Percentiles rank a stretch among this genome's conserved stretches.
Evolutionary conservation across 257 asterid species (phyloP).

Genomic region (Perilla frutescens): DNA sequence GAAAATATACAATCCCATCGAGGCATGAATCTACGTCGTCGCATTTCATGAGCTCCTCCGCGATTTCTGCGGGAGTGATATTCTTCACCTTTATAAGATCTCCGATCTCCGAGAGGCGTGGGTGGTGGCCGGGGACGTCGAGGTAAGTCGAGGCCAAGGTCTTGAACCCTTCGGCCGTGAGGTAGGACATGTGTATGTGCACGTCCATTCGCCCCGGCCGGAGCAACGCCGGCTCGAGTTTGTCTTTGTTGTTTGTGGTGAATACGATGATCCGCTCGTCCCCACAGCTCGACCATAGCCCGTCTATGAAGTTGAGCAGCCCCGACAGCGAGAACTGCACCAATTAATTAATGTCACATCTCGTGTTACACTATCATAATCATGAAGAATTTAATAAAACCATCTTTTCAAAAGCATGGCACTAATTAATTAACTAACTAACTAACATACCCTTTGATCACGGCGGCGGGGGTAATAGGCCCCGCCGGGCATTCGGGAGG

Average conservation of each 20-base stretch:
- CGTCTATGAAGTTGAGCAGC: slow-evolving; percentile 77
- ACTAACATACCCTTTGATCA: slow-evolving; percentile 40
- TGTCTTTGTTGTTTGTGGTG: slow-evolving; percentile 79
- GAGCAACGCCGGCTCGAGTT: slow-evolving; percentile 75
- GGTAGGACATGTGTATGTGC: slow-evolving; percentile 80
- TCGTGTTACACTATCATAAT: background rate
- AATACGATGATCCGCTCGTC: slow-evolving; percentile 73
- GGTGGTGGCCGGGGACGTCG: slow-evolving; percentile 35
- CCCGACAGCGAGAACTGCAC: slow-evolving; percentile 69
- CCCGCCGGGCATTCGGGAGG: slow-evolving; percentile 42
- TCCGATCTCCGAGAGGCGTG: slow-evolving; percentile 44
- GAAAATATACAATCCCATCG: slow-evolving; percentile 47
- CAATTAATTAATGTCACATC: background rate
- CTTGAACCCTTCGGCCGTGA: slow-evolving; percentile 61
- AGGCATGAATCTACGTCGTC: slow-evolving; percentile 61
- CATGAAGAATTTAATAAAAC: too few relatives aligned
- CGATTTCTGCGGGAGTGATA: slow-evolving; percentile 77
- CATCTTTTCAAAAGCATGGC: too few relatives aligned
- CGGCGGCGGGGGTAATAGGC: slow-evolving; percentile 13
- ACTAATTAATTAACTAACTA: too few relatives aligned
- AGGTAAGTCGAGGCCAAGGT: slow-evolving; percentile 64
- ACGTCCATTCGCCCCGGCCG: slow-evolving; percentile 87
- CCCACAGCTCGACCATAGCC: slow-evolving; percentile 85
- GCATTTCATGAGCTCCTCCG: slow-evolving; percentile 74
- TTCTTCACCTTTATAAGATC: slow-evolving; percentile 44